Conservation (phyloP, 2,329 filamentous ascomycete species). For the Trichoderma harzianum region DNA sequence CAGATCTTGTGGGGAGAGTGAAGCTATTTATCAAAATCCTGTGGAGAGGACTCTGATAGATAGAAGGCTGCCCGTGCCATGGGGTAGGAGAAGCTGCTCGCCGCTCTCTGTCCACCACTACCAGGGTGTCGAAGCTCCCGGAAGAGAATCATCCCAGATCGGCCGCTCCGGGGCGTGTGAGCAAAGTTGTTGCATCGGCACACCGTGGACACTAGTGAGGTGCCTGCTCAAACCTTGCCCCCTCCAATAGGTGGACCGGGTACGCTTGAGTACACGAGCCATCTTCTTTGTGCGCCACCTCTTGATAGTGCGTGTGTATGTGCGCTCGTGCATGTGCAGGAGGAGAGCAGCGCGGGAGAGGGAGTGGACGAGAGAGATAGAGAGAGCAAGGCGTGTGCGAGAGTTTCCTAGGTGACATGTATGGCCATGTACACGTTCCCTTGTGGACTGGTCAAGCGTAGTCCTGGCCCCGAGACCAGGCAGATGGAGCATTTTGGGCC, state of each 20-base stretch:
- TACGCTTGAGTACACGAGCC: constrained; percentile 16
- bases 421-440: constrained; percentile 15
- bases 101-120: neutral
- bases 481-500: neutral
- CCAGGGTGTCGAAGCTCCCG: constrained; percentile 10
- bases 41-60: constrained; percentile 4
- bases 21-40: neutral
- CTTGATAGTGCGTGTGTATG: constrained; percentile 20
- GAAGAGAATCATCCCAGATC: constrained; percentile 19
- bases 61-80: constrained; percentile 2
- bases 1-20: neutral
- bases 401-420: constrained; percentile 17
- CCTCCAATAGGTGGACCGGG: constrained; percentile 14
- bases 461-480: neutral
- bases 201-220: constrained; percentile 16
- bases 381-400: constrained; percentile 3
- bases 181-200: constrained; percentile 8
- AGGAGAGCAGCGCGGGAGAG: neutral
- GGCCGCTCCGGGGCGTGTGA: constrained; percentile 8
- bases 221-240: constrained; percentile 17
- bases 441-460: constrained; percentile 8
- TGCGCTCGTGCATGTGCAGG: constrained; percentile 20
- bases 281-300: constrained; percentile 7
- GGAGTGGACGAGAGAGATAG: neutral
- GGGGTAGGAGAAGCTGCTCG: constrained; percentile 4